A percentile compares a stretch with the other conserved stretches of the same genome.
These are phyloP conservation scores for Biscutella laevigata DNA, from an alignment of 441 rosid genomes.

Conservation along the genomic window DNA sequence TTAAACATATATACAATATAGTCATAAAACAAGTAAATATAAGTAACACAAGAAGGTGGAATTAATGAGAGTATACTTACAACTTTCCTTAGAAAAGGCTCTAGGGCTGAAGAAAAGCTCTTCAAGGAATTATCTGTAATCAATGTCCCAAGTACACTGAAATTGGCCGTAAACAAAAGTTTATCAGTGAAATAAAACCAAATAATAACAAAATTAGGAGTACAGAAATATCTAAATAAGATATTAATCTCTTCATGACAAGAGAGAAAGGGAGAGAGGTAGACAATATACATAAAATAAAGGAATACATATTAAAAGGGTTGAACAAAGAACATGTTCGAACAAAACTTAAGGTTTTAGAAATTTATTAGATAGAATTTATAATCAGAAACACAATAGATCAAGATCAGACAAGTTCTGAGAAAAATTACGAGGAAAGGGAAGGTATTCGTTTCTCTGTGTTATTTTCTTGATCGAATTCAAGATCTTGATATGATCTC, in stretches of 20 bases:
- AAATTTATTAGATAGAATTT: too few relatives aligned
- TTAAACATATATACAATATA: constrained; percentile 1
- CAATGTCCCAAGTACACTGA: constrained; percentile 46
- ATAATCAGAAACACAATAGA: not conserved
- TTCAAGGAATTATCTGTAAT: constrained; percentile 31
- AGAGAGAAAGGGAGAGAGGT: not conserved
- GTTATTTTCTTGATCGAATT: constrained; percentile 25
- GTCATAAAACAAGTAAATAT: not conserved
- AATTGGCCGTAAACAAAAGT: not conserved
- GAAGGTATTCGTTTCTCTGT: constrained; percentile 44
- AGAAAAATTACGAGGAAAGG: constrained; percentile 42
- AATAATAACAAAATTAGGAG: not conserved
- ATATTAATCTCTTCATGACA: not conserved
- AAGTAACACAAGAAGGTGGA: not conserved
- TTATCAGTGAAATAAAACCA: not conserved
- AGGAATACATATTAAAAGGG: not conserved
- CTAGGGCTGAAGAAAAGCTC: constrained; percentile 34
- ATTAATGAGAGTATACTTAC: constrained; percentile 30
- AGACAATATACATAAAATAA: not conserved
- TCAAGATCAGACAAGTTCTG: not conserved
- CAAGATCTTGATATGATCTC: constrained; percentile 28
- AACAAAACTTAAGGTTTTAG: not conserved
- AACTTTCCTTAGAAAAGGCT: constrained; percentile 64
- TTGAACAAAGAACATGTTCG: constrained; percentile 1
- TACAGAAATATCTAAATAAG: not conserved